phyloP scores from a whole-genome alignment of 164 flowering plant species.

The Nymphaea colorata region DNA sequence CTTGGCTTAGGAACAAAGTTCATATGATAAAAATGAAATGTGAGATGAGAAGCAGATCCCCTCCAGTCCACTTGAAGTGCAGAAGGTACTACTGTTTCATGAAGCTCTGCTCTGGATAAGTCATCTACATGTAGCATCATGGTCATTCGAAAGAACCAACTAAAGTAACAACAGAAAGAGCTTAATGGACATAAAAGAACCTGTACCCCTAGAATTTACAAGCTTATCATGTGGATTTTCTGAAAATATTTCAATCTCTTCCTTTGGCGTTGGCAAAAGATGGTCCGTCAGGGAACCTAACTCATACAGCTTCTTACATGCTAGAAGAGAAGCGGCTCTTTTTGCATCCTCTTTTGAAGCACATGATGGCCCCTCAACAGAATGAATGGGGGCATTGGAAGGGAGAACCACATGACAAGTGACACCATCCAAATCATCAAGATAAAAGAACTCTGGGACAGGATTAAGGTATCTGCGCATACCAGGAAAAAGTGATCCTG shows the following conservation, averaged over 20 bases:
- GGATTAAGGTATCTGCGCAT: constrained; percentile 60
- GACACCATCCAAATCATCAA: constrained; percentile 56
- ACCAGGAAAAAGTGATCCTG: not conserved
- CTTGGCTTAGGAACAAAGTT: constrained; percentile 49
- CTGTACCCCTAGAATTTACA: not conserved
- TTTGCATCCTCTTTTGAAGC: constrained; percentile 68
- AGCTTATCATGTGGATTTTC: not conserved
- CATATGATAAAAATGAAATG: constrained; percentile 43
- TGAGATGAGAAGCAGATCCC: constrained; percentile 15
- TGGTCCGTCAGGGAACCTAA: constrained; percentile 61
- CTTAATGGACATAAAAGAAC: not conserved
- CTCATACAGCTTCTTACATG: constrained; percentile 66
- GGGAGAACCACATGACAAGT: constrained; percentile 64
- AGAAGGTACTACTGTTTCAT: constrained; percentile 80
- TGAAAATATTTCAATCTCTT: constrained; percentile 11
- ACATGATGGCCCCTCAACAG: constrained; percentile 47
- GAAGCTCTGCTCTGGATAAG: constrained; percentile 41
- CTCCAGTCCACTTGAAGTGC: constrained; percentile 49
- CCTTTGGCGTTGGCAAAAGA: constrained; percentile 57
- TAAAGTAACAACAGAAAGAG: not conserved
- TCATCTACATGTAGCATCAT: constrained; percentile 40
- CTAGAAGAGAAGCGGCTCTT: constrained; percentile 71
- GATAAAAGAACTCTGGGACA: constrained; percentile 50
- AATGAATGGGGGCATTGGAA: constrained; percentile 68
- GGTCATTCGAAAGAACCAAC: not conserved